Evolutionary conservation across 2,329 filamentous ascomycete species (phyloP).

Genomic region (Fusarium temperatum): DNA sequence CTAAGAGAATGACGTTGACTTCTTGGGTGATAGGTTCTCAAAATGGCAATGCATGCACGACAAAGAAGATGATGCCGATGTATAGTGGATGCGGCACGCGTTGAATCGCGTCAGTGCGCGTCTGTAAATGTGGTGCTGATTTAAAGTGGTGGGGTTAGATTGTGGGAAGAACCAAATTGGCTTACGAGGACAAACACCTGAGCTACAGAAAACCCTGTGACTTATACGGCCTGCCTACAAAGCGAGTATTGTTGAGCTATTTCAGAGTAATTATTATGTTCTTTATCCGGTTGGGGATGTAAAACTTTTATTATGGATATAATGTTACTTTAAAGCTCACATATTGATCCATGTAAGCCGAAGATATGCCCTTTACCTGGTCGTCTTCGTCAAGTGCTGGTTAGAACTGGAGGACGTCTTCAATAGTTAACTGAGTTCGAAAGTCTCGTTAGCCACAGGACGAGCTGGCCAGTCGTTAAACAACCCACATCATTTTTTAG

Average conservation of each 20-base stretch:
- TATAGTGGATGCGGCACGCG: constrained; percentile 31
- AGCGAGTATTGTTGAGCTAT: background rate
- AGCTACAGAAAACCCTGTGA: background rate
- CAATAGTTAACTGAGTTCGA: background rate
- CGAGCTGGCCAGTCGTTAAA: too few species aligned
- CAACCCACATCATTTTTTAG: background rate
- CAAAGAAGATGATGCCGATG: background rate
- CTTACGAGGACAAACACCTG: background rate
- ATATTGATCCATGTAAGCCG: background rate
- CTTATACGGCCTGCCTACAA: background rate
- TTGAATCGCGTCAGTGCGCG: constrained; percentile 35
- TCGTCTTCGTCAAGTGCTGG: background rate
- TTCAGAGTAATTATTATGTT: background rate
- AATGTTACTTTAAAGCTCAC: background rate
- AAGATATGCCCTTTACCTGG: background rate
- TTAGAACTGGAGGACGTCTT: background rate
- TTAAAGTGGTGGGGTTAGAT: constrained; percentile 40
- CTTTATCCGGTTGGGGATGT: background rate
- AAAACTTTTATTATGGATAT: background rate
- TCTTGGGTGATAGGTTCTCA: background rate
- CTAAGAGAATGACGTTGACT: background rate
- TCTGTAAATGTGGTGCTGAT: constrained; percentile 25
- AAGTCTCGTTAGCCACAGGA: background rate
- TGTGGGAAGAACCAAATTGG: background rate
- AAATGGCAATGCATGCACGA: background rate